Evolutionary conservation across 169 alveolate species (phyloP).

Genomic region (Plasmodium berghei): DNA sequence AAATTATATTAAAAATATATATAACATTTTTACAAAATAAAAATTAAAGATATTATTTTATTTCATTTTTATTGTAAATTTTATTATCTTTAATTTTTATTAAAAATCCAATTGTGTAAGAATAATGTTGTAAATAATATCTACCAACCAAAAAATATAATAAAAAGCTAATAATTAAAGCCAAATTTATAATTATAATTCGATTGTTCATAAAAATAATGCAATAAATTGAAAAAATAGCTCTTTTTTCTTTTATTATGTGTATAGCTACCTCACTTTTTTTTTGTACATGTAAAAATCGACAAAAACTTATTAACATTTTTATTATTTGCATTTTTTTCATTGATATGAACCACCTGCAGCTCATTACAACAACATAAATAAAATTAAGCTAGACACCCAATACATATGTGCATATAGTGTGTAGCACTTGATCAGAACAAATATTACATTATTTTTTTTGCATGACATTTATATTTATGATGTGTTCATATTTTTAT

Average conservation of each 20-base stretch:
- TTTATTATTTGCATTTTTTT: conserved; percentile 12
- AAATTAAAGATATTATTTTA: conserved; percentile 8
- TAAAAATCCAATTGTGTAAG: neutral
- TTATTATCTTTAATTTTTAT: conserved; percentile 8
- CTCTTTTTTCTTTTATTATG: conserved; percentile 15
- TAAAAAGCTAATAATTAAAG: conserved; percentile 7
- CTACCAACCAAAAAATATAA: conserved; percentile 15
- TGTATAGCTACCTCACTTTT: conserved; percentile 18
- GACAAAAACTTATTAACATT: conserved; percentile 1
- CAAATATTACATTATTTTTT: conserved; percentile 6
- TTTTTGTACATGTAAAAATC: conserved; percentile 7
- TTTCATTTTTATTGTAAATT: conserved; percentile 13
- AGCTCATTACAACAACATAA: conserved; percentile 7
- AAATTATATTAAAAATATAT: too few species aligned
- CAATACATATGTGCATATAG: neutral
- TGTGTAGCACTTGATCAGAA: conserved; percentile 13
- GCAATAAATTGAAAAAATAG: conserved; percentile 13
- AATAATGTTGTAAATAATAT: conserved; percentile 16
- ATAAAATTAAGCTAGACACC: conserved; percentile 14
- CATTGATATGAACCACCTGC: conserved; percentile 11
- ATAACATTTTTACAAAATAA: conserved; percentile 6
- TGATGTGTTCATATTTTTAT: conserved; percentile 6
- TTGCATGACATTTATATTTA: conserved; percentile 8
- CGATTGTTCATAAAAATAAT: conserved; percentile 11
- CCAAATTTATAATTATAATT: conserved; percentile 27